These are phyloP conservation scores for Colletotrichum lini DNA, from an alignment of 2,329 filamentous ascomycete species.

Conservation along the genomic window DNA sequence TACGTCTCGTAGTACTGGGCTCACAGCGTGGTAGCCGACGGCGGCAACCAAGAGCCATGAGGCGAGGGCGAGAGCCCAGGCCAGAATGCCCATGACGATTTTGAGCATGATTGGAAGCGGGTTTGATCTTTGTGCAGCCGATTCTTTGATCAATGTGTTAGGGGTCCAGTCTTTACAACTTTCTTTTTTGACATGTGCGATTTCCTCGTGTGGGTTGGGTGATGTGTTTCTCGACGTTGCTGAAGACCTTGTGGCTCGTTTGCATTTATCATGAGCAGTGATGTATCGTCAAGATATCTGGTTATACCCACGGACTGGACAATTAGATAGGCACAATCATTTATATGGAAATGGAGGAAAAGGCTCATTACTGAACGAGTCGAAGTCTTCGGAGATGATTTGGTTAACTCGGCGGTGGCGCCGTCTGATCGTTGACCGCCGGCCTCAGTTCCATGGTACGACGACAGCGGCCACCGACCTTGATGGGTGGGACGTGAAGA, in stretches of 20 bases:
- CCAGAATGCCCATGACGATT: not conserved
- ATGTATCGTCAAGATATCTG: too few relatives aligned
- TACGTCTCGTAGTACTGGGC: not conserved
- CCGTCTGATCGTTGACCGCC: not conserved
- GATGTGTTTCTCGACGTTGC: too few relatives aligned
- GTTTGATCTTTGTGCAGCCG: not conserved
- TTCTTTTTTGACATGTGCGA: not conserved
- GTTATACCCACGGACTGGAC: rapidly evolving
- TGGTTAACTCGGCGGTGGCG: not conserved
- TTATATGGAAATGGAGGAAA: too few relatives aligned
- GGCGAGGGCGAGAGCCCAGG: not conserved
- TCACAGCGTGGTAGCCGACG: not conserved
- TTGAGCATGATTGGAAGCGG: not conserved
- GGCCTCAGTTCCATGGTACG: not conserved
- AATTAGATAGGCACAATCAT: too few relatives aligned
- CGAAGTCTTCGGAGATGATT: not conserved
- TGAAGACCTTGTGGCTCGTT: too few relatives aligned
- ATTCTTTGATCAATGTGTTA: too few relatives aligned
- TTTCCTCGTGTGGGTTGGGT: too few relatives aligned
- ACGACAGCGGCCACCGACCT: too few relatives aligned
- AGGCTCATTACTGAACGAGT: not conserved
- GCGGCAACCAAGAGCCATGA: not conserved
- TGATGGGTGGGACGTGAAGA: too few relatives aligned
- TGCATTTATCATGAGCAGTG: too few relatives aligned
- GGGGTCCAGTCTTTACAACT: too few relatives aligned